Evolutionary conservation across 2,329 filamentous ascomycete species (phyloP).

Genomic region (Calonectria ilicicola): DNA sequence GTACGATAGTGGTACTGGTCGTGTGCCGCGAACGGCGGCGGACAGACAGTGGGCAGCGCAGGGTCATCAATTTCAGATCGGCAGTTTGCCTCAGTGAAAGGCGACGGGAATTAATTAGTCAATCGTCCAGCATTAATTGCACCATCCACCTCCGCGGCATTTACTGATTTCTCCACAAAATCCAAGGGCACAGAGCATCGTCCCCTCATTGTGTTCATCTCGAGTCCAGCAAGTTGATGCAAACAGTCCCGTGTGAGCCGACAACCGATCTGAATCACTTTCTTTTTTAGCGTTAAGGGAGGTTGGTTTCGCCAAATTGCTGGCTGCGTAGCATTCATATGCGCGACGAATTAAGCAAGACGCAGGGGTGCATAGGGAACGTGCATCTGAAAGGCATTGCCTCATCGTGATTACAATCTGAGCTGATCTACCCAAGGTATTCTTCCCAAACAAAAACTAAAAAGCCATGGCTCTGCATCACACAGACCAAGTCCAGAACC

Average conservation of each 20-base stretch:
- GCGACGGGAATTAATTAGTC: not conserved
- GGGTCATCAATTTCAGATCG: not conserved
- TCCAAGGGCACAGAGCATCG: not conserved
- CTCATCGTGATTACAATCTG: not conserved
- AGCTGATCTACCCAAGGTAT: not conserved
- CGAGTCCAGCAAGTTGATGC: not conserved
- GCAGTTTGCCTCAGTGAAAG: not conserved
- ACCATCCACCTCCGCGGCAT: not conserved
- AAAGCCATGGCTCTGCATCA: not conserved
- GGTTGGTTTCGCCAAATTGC: not conserved
- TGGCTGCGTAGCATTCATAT: not conserved
- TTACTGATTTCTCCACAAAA: not conserved
- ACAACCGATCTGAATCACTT: not conserved
- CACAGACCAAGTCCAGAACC: not conserved
- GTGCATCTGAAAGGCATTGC: not conserved
- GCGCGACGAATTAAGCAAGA: not conserved
- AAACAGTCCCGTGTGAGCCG: not conserved
- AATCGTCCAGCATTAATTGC: not conserved
- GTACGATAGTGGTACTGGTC: not conserved
- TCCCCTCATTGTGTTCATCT: not conserved
- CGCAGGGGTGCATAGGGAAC: not conserved
- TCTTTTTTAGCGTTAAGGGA: not conserved
- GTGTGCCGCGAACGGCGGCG: not conserved
- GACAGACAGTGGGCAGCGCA: no score
- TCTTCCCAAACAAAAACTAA: not conserved